Percentiles rank a stretch among this genome's conserved stretches.
Conservation (phyloP, 2,329 filamentous ascomycete species). For the Aspergillus alliaceus region DNA sequence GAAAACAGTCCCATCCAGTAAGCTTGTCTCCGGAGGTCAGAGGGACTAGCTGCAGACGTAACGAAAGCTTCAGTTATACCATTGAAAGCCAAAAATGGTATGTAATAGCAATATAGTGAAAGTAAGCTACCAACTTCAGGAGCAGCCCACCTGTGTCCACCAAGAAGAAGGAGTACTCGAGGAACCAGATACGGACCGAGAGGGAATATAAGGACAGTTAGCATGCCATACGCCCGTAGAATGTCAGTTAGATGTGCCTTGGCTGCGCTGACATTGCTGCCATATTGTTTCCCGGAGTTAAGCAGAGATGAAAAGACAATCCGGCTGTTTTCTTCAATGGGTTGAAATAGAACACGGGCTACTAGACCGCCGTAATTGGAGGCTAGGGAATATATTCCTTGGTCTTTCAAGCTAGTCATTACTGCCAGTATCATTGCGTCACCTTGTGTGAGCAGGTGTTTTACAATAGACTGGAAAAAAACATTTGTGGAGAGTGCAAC, state of each 20-base stretch:
- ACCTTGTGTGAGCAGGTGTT: slow-evolving; percentile 91
- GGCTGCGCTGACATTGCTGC: slow-evolving; percentile 23
- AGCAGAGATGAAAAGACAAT: slow-evolving; percentile 86
- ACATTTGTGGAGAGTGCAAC: slow-evolving; percentile 75
- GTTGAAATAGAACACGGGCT: slow-evolving; percentile 87
- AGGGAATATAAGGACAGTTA: slow-evolving; percentile 67
- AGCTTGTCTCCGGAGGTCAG: slow-evolving; percentile 74
- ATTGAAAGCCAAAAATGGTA: slow-evolving; percentile 88
- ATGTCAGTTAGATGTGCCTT: slow-evolving; percentile 48
- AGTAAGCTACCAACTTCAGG: slow-evolving; percentile 74
- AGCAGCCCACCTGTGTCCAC: slow-evolving; percentile 72
- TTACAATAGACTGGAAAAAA: slow-evolving; percentile 83
- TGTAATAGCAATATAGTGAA: slow-evolving; percentile 83
- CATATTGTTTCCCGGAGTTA: slow-evolving; percentile 34
- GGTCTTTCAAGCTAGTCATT: slow-evolving; percentile 73
- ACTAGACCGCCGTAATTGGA: slow-evolving; percentile 92
- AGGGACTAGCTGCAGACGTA: slow-evolving; percentile 74
- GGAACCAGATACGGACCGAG: slow-evolving; percentile 76
- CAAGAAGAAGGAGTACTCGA: slow-evolving; percentile 70
- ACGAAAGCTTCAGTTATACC: slow-evolving; percentile 92
- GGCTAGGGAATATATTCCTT: slow-evolving; percentile 89
- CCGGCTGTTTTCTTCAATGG: slow-evolving; percentile 89
- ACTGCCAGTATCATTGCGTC: slow-evolving; percentile 84
- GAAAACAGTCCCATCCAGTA: slow-evolving; percentile 84
- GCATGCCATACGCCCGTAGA: slow-evolving; percentile 70